Conservation (phyloP, 345 rosid species). For the Reutealis trisperma region DNA sequence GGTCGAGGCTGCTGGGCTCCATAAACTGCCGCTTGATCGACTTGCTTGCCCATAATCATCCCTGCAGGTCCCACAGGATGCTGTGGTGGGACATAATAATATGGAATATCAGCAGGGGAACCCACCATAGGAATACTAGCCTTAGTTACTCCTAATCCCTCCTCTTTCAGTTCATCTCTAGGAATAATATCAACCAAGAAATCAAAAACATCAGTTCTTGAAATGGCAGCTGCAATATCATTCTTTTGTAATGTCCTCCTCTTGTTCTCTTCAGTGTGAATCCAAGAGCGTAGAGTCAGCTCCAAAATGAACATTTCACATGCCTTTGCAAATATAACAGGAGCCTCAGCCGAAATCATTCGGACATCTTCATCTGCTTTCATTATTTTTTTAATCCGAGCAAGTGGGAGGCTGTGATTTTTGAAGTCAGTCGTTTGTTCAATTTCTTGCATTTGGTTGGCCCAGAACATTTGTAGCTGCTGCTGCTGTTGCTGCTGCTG, state of each 20-base stretch:
- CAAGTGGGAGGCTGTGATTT: slow-evolving; percentile 46
- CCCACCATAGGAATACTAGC: slow-evolving; percentile 39
- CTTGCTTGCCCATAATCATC: slow-evolving; percentile 46
- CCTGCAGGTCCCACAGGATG: slow-evolving; percentile 38
- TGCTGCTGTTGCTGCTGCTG: slow-evolving; percentile 50
- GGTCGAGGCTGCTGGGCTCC: slow-evolving; percentile 44
- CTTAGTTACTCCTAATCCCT: slow-evolving; percentile 45
- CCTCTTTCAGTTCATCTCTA: slow-evolving; percentile 48
- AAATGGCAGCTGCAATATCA: slow-evolving; percentile 49
- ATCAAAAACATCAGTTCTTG: slow-evolving; percentile 46
- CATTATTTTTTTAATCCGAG: slow-evolving; percentile 50
- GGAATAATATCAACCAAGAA: slow-evolving; percentile 52
- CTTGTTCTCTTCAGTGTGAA: slow-evolving; percentile 49
- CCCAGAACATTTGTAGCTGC: slow-evolving; percentile 48
- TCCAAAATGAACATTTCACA: slow-evolving; percentile 53
- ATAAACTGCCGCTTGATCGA: slow-evolving; percentile 35
- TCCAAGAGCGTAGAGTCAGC: slow-evolving; percentile 47
- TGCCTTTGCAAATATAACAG: slow-evolving; percentile 45
- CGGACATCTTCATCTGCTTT: slow-evolving; percentile 51
- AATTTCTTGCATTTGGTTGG: slow-evolving; percentile 44
- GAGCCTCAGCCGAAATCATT: slow-evolving; percentile 55
- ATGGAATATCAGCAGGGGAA: slow-evolving; percentile 42
- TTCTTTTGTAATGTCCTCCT: slow-evolving; percentile 48
- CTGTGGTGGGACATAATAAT: slow-evolving; percentile 39
- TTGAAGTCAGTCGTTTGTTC: slow-evolving; percentile 43